phyloP scores from a whole-genome alignment of 202 grass and related monocot species.

The Dendrocalamus latiflorus region DNA sequence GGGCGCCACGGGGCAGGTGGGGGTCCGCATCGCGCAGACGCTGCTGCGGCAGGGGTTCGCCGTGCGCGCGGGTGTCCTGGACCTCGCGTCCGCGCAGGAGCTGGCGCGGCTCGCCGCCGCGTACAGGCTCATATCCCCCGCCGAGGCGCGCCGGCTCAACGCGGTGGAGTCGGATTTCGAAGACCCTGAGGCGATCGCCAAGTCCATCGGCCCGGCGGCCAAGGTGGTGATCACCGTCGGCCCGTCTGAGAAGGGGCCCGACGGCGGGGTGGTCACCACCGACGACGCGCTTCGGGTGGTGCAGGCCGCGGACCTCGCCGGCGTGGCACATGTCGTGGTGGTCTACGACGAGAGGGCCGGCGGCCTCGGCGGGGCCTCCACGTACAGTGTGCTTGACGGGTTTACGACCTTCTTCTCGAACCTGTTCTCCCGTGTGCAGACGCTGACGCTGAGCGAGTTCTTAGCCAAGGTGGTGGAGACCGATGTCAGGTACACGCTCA shows the following conservation, averaged over 20 bases:
- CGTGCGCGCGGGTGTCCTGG: constrained; percentile 70
- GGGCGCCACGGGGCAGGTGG: constrained; percentile 73
- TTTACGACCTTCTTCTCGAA: constrained; percentile 76
- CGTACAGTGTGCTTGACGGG: constrained; percentile 73
- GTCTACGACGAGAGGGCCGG: constrained; percentile 41
- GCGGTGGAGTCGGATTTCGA: constrained; percentile 58
- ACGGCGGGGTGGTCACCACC: constrained; percentile 46
- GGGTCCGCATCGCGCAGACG: constrained; percentile 60
- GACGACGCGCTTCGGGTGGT: constrained; percentile 79
- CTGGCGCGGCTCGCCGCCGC: constrained; percentile 56
- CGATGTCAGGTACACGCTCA: constrained; percentile 73
- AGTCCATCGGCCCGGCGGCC: constrained; percentile 78
- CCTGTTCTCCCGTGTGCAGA: constrained; percentile 56
- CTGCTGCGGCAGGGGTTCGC: constrained; percentile 71
- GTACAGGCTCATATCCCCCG: constrained; percentile 69
- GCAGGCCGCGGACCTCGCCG: constrained; percentile 71
- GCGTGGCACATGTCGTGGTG: constrained; percentile 62
- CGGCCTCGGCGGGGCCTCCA: constrained; percentile 28
- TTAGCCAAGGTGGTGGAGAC: constrained; percentile 67
- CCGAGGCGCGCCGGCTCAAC: constrained; percentile 62
- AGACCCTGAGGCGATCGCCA: constrained; percentile 71
- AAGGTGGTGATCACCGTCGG: constrained; percentile 87
- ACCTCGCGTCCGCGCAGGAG: constrained; percentile 68
- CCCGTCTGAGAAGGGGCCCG: constrained; percentile 47
- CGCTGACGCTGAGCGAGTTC: constrained; percentile 61